Conservation (phyloP, 768 basidiomycete species). For the Pholiota microspora region DNA sequence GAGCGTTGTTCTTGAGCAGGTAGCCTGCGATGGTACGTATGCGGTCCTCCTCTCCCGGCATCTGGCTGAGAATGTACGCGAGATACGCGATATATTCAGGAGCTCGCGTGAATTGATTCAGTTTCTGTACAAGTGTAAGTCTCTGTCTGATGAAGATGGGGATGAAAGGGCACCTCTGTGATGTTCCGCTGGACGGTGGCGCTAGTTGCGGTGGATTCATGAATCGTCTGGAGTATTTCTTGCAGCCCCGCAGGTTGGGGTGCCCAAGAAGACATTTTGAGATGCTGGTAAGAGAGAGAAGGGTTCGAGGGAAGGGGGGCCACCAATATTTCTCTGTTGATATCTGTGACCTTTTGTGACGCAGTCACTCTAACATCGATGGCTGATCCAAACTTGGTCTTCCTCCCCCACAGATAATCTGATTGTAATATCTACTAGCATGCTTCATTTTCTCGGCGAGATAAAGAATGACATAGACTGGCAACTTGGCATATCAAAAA, state of each 20-base stretch:
- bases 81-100: slow-evolving; percentile 97
- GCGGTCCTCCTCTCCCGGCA: slow-evolving; percentile 84
- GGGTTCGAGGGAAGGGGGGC: not conserved
- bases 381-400: too few relatives aligned
- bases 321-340: slow-evolving; percentile 9
- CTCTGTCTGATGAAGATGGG: slow-evolving; percentile 2
- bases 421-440: too few relatives aligned
- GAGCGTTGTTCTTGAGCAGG: slow-evolving; percentile 93
- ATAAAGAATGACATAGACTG: too few relatives aligned
- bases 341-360: slow-evolving; percentile 8
- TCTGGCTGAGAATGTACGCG: slow-evolving; percentile 82
- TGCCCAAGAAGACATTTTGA: slow-evolving; percentile 74
- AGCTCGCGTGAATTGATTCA: slow-evolving; percentile 81
- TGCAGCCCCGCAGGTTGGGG: slow-evolving; percentile 85
- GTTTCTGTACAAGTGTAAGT: slow-evolving; percentile 56
- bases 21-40: slow-evolving; percentile 96
- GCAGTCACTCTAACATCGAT: slow-evolving; percentile 4
- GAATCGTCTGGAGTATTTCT: slow-evolving; percentile 90
- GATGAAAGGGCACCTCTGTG: slow-evolving; percentile 61
- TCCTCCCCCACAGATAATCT: too few relatives aligned
- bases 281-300: not conserved
- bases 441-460: too few relatives aligned
- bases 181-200: slow-evolving; percentile 76
- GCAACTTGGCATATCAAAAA: too few relatives aligned
- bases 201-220: slow-evolving; percentile 81